Evolutionary conservation across 768 basidiomycete species (phyloP), one percentile per base, ranked within the genome.

Genomic region (Strobilomyces echinocephalus): DNA sequence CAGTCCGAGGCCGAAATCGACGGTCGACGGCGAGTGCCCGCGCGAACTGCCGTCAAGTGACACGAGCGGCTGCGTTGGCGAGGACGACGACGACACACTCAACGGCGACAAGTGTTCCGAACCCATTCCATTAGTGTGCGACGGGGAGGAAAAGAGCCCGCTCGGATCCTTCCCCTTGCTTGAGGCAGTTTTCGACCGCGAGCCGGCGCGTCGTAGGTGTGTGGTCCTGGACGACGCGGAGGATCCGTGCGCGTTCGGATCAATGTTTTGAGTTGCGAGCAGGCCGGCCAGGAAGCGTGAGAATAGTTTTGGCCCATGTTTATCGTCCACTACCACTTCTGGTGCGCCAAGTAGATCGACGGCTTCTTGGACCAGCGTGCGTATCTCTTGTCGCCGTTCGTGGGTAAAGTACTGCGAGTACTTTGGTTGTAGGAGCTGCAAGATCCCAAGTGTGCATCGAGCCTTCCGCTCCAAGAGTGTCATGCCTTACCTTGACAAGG

Each of bases 241-340:
- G 30, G 63, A 58, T n/a, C n/a, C n/a, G 1, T 54, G 54, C 4
- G 53, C 48, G 10, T 57, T 42, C 3, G 56, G 57, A 12, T 57
- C 56, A 10, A 76, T 74, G 66, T 73, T 77, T 18, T 81, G 81
- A n/a, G 78, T 79, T 15, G 79, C 79, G 8, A 92, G 76, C 5
- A 92, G 76, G 34, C 83, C 82, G 41, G 80, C 79, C 43, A 93
- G 75, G 78, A 92, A 92, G 45, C 81, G 83, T 0, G 90, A 81
- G 66, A 90, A 91, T 6, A 91, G 73, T 64, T 83, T 86, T 1
- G 89, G 90, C 0, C 86, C 87, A 63, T 92, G 89, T 16, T 83
- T 83, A 26, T 88, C 85, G 69, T 93, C 91, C 54, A 92, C 78
- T 18, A 84, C 84, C 16, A 92, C 80, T 50, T 85, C 82, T 7